Evolutionary conservation across 306 rosid species (phyloP).

Genomic region (Cucurbita maxima): DNA sequence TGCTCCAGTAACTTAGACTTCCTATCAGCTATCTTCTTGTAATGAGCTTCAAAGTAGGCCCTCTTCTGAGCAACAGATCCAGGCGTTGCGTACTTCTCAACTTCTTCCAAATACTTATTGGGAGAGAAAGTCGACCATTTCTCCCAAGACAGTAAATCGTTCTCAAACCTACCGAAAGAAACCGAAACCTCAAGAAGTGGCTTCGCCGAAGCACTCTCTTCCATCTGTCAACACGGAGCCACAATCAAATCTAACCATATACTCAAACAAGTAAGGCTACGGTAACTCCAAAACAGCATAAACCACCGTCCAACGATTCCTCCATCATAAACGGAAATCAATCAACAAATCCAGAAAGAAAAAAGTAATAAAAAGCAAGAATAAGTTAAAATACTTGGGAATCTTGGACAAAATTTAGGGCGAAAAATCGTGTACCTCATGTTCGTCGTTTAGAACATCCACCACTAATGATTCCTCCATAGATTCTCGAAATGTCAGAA

Average conservation of each 20-base stretch:
- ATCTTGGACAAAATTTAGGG: conserved; percentile 5
- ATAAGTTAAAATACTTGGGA: neutral
- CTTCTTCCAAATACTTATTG: conserved; percentile 89
- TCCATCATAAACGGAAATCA: neutral
- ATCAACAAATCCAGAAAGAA: neutral
- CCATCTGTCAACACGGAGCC: conserved; percentile 37
- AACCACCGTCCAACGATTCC: neutral
- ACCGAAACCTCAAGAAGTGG: conserved; percentile 67
- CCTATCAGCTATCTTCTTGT: conserved; percentile 82
- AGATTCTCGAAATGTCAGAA: neutral
- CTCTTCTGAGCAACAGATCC: conserved; percentile 93
- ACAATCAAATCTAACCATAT: conserved; percentile 18
- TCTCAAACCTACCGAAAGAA: conserved; percentile 89
- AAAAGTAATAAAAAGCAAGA: neutral
- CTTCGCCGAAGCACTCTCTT: conserved; percentile 41
- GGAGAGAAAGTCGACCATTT: conserved; percentile 93
- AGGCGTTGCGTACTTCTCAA: conserved; percentile 86
- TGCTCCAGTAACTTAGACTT: conserved; percentile 62
- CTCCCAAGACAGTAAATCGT: conserved; percentile 88
- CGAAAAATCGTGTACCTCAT: conserved; percentile 36
- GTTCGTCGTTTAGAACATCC: conserved; percentile 27
- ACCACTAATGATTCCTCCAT: conserved; percentile 52
- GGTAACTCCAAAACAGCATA: neutral
- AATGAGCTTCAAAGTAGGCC: conserved; percentile 94
- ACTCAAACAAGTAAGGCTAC: neutral